Conservation (phyloP, 345 rosid genomes). For the Populus pruinosa region DNA sequence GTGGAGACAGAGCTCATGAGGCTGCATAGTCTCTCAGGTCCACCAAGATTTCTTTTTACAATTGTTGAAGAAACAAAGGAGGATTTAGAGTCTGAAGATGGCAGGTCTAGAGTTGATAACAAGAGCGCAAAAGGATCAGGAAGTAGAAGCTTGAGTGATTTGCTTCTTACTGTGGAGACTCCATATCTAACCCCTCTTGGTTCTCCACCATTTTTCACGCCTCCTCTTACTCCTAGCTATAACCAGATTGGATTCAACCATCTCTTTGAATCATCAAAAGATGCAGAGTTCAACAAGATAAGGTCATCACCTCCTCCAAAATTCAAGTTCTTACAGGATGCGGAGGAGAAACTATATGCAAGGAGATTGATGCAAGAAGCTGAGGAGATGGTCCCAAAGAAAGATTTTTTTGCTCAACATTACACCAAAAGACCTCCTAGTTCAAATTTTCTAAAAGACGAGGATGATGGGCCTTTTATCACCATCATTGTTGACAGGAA, state of each 20-base stretch:
- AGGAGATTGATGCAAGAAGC: constrained; percentile 41
- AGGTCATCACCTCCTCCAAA: constrained; percentile 80
- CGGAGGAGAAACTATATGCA: constrained; percentile 77
- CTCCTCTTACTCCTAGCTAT: constrained; percentile 73
- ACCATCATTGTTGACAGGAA: constrained; percentile 48
- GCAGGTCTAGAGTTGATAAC: constrained; percentile 44
- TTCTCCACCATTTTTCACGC: constrained; percentile 86
- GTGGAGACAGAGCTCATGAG: constrained; percentile 56
- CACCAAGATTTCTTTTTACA: constrained; percentile 78
- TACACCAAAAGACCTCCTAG: constrained; percentile 11
- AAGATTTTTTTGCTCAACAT: constrained; percentile 16
- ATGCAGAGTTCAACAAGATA: constrained; percentile 72
- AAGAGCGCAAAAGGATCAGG: constrained; percentile 39
- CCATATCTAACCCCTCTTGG: constrained; percentile 87
- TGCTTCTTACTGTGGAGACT: constrained; percentile 65
- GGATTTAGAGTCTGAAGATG: constrained; percentile 83
- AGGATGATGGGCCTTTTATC: constrained; percentile 53
- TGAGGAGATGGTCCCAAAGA: constrained; percentile 14
- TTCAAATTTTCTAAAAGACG: constrained; percentile 34
- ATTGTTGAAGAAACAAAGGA: constrained; percentile 86
- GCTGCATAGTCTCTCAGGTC: constrained; percentile 48
- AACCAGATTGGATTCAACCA: constrained; percentile 45
- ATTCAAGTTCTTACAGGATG: constrained; percentile 90
- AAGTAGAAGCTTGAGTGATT: constrained; percentile 67
- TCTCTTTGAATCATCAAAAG: constrained; percentile 55